A percentile compares a stretch with the other conserved stretches of the same genome.
Evolutionary conservation across 805 yeast species (phyloP).

Genomic region (Candida ulmi): DNA sequence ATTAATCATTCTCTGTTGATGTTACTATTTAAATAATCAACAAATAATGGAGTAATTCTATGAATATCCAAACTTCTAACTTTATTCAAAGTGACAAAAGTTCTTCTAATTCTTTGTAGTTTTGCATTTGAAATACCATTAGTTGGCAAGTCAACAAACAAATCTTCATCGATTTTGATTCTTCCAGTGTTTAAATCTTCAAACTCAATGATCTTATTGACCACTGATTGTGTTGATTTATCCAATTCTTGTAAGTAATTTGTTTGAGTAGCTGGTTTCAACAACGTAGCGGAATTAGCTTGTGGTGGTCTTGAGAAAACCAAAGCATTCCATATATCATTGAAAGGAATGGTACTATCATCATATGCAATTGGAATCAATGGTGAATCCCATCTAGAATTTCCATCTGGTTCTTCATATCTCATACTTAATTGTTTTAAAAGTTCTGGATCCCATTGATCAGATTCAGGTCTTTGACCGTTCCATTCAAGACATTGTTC

Average conservation of each 20-base stretch:
- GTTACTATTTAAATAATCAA: constrained; percentile 69
- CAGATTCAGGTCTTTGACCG: constrained; percentile 18
- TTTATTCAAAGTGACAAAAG: constrained; percentile 75
- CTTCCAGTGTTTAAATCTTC: constrained; percentile 43
- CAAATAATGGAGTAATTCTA: constrained; percentile 67
- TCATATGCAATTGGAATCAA: constrained; percentile 59
- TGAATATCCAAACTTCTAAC: constrained; percentile 68
- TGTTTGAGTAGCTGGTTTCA: constrained; percentile 73
- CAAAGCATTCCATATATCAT: constrained; percentile 60
- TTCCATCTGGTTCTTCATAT: constrained; percentile 88
- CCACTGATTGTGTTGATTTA: constrained; percentile 58
- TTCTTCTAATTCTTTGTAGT: constrained; percentile 76
- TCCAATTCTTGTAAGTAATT: constrained; percentile 79
- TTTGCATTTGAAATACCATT: constrained; percentile 62
- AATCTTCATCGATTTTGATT: constrained; percentile 35
- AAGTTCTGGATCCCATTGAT: constrained; percentile 60
- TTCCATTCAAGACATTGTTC: constrained; percentile 65
- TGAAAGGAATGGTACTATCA: constrained; percentile 51
- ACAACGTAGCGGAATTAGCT: constrained; percentile 80
- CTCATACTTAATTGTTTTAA: constrained; percentile 70
- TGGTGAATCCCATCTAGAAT: constrained; percentile 92
- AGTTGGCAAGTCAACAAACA: constrained; percentile 58
- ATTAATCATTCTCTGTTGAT: constrained; percentile 19
- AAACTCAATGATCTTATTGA: constrained; percentile 55
- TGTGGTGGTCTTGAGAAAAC: constrained; percentile 51